Evolutionary conservation across 1,284 basidiomycete genomes (phyloP), one percentile per base, ranked within the genome.

Genomic region (Microbotryum saponariae): DNA sequence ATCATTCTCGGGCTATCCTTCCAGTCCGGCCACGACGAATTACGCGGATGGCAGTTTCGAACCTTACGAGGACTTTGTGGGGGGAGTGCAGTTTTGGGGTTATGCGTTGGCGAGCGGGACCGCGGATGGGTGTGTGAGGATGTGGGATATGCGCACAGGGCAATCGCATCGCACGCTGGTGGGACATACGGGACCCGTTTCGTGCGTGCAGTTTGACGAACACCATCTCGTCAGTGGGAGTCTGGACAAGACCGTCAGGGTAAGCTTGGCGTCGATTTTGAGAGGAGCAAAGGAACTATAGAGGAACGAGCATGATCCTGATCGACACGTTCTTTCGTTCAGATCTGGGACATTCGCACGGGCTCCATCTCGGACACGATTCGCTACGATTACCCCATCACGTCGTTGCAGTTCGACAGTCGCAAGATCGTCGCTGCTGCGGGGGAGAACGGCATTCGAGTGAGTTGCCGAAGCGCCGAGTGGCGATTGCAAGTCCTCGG

Each of bases 131-230:
- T 93, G 88, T 1, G 91, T 98, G 33, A 80, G 96, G 63, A 96
- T 99, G 91, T 98, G 96, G 96, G 96, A 99, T 74, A 96, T 98
- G 93, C 87, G 96, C 48, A 99, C 94, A 48, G 96, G 96, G 6
- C 94, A 98, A 76, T 87, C 92, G 16, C 93, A 97, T 76, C 81
- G 96, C 49, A 97, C 93, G 10, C 79, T 99, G 54, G 78, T 89
- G 27, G 96, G 94, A 7, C 96, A 99, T 75, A 97, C 91, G 2
- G 89, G 82, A 0, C 92, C 96, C 5, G 85, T 98, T 54, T 97
- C 91, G 2, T 91, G 87, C 72, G 79, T 99, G 23, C 96, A 98
- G 74, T 98, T 99, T 72, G 96, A 99, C 78, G 93, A 98, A 78
- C 81, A 88, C 62, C 87, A 97, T 75, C 86, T 97, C 70, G 85